Conservation (phyloP, 1,284 basidiomycete genomes). For the Fomitopsis schrenkii region DNA sequence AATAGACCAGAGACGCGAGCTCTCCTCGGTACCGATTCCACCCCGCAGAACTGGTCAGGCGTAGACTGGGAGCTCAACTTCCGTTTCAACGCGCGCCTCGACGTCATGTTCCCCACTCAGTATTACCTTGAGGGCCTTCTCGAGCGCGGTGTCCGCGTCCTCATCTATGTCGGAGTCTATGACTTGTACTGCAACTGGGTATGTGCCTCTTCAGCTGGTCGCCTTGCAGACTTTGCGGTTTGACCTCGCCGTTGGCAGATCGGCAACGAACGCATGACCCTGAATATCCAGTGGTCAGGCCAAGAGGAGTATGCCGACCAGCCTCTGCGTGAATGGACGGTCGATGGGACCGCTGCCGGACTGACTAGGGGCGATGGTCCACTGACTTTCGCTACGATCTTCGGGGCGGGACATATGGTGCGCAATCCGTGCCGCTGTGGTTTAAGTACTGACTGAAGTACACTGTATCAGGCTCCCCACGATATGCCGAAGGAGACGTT, state of each 20-base stretch:
- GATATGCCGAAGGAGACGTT: slow-evolving; percentile 57
- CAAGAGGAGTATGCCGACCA: slow-evolving; percentile 43
- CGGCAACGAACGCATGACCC: slow-evolving; percentile 61
- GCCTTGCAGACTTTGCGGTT: neutral
- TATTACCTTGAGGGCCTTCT: slow-evolving; percentile 66
- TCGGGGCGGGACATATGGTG: slow-evolving; percentile 67
- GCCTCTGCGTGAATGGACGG: slow-evolving; percentile 51
- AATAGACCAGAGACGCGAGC: slow-evolving; percentile 48
- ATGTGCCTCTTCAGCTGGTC: neutral
- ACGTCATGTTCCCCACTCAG: slow-evolving; percentile 38
- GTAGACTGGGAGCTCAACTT: slow-evolving; percentile 38
- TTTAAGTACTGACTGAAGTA: neutral
- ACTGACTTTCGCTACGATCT: slow-evolving; percentile 59
- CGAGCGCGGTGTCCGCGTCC: slow-evolving; percentile 66
- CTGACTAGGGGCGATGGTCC: slow-evolving; percentile 51
- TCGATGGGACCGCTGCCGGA: slow-evolving; percentile 50
- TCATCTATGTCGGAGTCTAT: slow-evolving; percentile 71
- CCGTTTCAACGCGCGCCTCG: slow-evolving; percentile 37
- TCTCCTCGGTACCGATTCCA: slow-evolving; percentile 52
- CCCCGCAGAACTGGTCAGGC: slow-evolving; percentile 43
- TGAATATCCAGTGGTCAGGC: slow-evolving; percentile 61
- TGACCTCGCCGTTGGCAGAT: slow-evolving; percentile 2
- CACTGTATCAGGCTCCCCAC: slow-evolving; percentile 47
- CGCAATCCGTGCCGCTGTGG: slow-evolving; percentile 14
- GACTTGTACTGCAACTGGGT: slow-evolving; percentile 79